These are phyloP conservation scores for Penicillium sp. DNA, from an alignment of 2,329 filamentous ascomycete species.

Conservation along the genomic window DNA sequence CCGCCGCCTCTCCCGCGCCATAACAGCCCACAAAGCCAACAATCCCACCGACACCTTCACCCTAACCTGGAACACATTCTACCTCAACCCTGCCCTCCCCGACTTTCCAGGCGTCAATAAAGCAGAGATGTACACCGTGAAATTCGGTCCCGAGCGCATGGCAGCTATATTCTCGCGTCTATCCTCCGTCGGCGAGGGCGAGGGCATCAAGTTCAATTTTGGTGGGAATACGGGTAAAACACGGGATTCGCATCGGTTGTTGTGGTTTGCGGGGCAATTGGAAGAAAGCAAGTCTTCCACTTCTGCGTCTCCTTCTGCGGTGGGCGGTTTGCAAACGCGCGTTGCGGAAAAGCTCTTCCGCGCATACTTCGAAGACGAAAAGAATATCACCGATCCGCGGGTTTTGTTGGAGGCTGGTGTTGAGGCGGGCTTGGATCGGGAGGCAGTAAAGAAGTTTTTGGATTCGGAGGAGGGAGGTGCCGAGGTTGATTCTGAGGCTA, in stretches of 20 bases:
- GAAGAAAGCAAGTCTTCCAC: conserved; percentile 43
- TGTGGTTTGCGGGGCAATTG: conserved; percentile 68
- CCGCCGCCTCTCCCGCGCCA: conserved; percentile 74
- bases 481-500: conserved; percentile 64
- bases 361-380: conserved; percentile 69
- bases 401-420: conserved; percentile 61
- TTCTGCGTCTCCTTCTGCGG: conserved; percentile 27
- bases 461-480: conserved; percentile 60
- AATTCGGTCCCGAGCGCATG: conserved; percentile 68
- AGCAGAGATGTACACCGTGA: conserved; percentile 63
- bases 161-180: conserved; percentile 65
- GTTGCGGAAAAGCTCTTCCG: conserved; percentile 69
- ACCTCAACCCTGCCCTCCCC: conserved; percentile 72
- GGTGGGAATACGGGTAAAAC: conserved; percentile 76
- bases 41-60: conserved; percentile 74
- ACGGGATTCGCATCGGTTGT: conserved; percentile 76
- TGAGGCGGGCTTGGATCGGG: conserved; percentile 60
- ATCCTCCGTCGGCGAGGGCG: conserved; percentile 61
- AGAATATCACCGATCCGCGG: conserved; percentile 65
- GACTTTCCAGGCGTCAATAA: conserved; percentile 59
- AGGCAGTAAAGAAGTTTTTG: conserved; percentile 62
- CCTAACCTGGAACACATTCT: conserved; percentile 79
- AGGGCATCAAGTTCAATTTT: conserved; percentile 76
- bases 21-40: conserved; percentile 67
- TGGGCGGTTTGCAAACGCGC: conserved; percentile 60